Evolutionary conservation across 1,284 basidiomycete genomes (phyloP).

Genomic region (Fistulina hepatica): DNA sequence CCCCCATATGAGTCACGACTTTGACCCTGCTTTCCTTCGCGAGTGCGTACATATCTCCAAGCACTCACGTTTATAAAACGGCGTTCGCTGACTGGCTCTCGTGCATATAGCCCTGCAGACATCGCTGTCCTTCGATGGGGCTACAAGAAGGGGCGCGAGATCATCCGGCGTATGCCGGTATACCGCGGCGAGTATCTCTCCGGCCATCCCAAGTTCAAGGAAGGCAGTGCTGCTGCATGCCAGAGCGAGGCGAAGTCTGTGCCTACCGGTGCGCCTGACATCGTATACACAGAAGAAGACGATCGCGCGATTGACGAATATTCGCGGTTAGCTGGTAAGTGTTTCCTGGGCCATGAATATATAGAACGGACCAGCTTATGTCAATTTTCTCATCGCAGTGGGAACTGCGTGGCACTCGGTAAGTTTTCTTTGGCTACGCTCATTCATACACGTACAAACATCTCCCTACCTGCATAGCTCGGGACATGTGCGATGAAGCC

Average conservation of each 20-base stretch:
- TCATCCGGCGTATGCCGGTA: constrained; percentile 42
- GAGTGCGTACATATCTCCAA: constrained; percentile 12
- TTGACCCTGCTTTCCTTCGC: constrained; percentile 23
- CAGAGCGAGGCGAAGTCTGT: constrained; percentile 9
- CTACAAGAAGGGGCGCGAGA: constrained; percentile 51
- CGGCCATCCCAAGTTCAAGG: constrained; percentile 39
- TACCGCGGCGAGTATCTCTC: constrained; percentile 41
- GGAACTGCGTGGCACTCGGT: constrained; percentile 47
- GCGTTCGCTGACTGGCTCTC: neutral
- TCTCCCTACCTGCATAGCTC: constrained; percentile 24
- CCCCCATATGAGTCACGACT: constrained; percentile 17
- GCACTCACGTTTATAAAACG: neutral
- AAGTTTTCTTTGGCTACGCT: constrained; percentile 13
- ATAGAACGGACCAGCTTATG: constrained; percentile 10
- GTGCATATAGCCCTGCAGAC: constrained; percentile 35
- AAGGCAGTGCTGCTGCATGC: constrained; percentile 33
- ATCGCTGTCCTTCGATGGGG: constrained; percentile 39
- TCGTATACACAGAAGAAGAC: constrained; percentile 46
- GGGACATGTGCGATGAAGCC: constrained; percentile 63
- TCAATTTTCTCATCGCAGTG: constrained; percentile 21
- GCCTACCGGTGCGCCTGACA: constrained; percentile 26
- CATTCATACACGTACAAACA: neutral
- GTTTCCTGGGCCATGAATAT: neutral
- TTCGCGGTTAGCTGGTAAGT: constrained; percentile 21
- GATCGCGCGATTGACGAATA: constrained; percentile 41